Evolutionary conservation across 2,329 filamentous ascomycete genomes (phyloP), one percentile per base, ranked within the genome.

Genomic region (Phyllosticta citriasiana): DNA sequence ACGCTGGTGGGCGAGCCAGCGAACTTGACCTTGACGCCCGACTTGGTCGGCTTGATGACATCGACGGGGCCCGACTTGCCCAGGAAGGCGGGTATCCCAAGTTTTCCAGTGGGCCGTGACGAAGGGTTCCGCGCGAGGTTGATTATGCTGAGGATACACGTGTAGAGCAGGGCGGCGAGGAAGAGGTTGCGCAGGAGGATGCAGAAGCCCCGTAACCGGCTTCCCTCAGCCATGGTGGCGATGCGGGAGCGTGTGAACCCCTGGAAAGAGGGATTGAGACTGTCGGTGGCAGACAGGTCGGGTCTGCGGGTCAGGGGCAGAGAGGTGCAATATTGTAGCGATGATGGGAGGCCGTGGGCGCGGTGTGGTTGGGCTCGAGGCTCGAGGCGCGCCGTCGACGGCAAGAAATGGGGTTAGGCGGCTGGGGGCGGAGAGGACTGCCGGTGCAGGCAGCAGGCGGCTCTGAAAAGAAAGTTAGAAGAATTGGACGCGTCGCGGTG

Each of bases 121-220:
- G 69, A 70, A 50, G 76, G 75, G 61, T 75, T 76, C 66, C 72
- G 73, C 57, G 74, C 71, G 4, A 79, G 62, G 60, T 71, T 70
- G 57, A 79, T 72, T 30, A 76, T 67, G 53, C 72, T 74, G 64
- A 74, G 78, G 40, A 79, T 73, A 57, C 71, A 60, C 2, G 67
- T 69, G 64, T 80, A 79, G 12, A 78, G 63, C 12, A 78, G 63
- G 25, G 71, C 70, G 25, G 77, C 77, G 47, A 78, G 68, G 6
- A 71, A 63, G 19, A 79, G 65, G 65, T 79, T 80, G 64, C 76
- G 73, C 54, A 78, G 53, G 60, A 79, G 72, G 19, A 70, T 68
- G 62, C 69, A 69, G 62, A 73, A 69, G 53, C 71, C 68, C 51
- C 68, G 66, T 35, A 68, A 58, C 63, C 69, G 70, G 27, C 69